A percentile compares a stretch with the other conserved stretches of the same genome.
These are phyloP conservation scores for Apophysomyces sp. DNA, from an alignment of 371 early-diverging fungal genomes.

Conservation along the genomic window DNA sequence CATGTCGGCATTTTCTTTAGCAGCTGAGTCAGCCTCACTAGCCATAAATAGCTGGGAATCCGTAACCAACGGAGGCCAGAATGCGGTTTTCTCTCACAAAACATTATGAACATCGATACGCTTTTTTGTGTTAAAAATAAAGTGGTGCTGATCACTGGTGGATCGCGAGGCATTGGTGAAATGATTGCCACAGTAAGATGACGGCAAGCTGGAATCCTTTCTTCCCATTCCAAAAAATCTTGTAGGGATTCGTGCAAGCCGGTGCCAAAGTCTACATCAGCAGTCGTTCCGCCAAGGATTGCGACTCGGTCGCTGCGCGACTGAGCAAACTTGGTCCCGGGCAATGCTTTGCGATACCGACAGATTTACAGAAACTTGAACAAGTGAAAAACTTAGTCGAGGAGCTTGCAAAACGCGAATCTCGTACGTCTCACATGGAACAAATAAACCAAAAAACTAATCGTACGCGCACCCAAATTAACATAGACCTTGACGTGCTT, in stretches of 20 bases:
- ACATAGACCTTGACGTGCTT: constrained; percentile 73
- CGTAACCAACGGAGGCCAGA: not conserved
- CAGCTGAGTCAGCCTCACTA: too few species aligned
- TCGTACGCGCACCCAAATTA: not conserved
- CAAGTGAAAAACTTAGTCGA: constrained; percentile 62
- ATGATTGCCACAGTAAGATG: constrained; percentile 63
- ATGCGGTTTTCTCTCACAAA: not conserved
- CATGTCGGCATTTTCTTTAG: too few species aligned
- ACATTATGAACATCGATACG: constrained; percentile 15
- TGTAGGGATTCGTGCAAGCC: constrained; percentile 67
- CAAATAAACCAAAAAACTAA: not conserved
- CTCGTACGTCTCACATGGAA: constrained; percentile 30
- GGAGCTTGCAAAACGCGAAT: constrained; percentile 60
- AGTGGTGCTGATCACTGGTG: constrained; percentile 92
- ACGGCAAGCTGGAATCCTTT: not conserved
- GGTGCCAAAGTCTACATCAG: constrained; percentile 80
- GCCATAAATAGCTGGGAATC: too few species aligned
- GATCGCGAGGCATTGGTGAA: constrained; percentile 76
- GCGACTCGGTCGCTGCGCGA: constrained; percentile 59
- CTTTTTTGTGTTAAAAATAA: constrained; percentile 69
- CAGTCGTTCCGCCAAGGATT: constrained; percentile 62
- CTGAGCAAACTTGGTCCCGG: constrained; percentile 68
- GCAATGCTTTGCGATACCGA: constrained; percentile 70
- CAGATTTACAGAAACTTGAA: constrained; percentile 71
- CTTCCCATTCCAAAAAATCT: not conserved